Base-by-base conservation (phyloP, 495 filamentous ascomycete genomes). In the Aspergillus funiculosus region DNA sequence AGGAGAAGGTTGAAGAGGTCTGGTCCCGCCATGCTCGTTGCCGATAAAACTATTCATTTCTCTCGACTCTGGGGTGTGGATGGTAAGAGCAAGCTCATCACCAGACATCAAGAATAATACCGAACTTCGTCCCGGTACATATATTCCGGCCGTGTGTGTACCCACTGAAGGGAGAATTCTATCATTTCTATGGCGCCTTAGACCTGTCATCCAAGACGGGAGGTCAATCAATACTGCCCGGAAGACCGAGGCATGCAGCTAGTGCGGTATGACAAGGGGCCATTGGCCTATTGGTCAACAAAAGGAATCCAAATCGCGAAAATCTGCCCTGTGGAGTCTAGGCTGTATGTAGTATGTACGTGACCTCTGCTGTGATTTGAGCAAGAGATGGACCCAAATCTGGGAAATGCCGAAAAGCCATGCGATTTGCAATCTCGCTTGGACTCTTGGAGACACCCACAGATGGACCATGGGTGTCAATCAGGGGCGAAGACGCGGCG, bases 141-240 rank as follows among this genome's bases (percentile, higher is more conserved):
- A 43, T 48, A 46, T 40, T 21, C 13, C 22, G 43, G 21, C 35
- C 26, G 36, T 38, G 41, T 37, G 36, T 32, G 41, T 17, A 28
- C 31, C 24, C 35, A 48, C 28, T 8, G n/a, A 36, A 35, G 34
- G 27, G 5, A 46, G 22, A 31, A 43, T 44, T 42, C 42, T 36
- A 41, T 35, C 17, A 31, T 38, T 44, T 42, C 42, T 36, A 41
- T 35, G 32, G 15, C 36, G 7, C 52, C 55, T 60, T 52, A 10
- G 60, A 68, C 55, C 55, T 66, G 59, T 68, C 64, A 66, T 28
- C 48, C 39, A 24, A 30, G 21, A 22, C 36, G 27, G 15, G 36
- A 15, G 39, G 41, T 24, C 20, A 39, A 42, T 24, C 20, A 39
- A 43, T 46, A 39, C 25, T 34, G 20, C n/a, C 31, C 27, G 30